Base-by-base conservation (phyloP, 805 yeast genomes). In the Ogataea trehaloabstinens region DNA sequence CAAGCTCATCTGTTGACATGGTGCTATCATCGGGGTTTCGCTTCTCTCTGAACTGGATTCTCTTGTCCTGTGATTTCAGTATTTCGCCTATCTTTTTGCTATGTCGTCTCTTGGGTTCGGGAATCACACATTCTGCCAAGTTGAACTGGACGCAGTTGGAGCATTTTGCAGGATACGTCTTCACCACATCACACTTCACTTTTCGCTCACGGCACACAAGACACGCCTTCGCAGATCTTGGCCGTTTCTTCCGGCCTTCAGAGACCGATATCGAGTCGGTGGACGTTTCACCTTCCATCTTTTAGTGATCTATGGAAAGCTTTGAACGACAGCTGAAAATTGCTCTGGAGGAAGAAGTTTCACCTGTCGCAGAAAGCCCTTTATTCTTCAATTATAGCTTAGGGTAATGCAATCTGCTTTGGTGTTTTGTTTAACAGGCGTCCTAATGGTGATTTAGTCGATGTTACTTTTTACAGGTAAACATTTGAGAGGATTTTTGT, bases 191-290 rank as follows among this genome's bases (percentile, higher is more conserved):
- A 62, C 95, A 85, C 24, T 89, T 73, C n/a, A 85, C 93, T 52
- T 85, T 85, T 24, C 93, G 67, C 6, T 82, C 73, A 38, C 87
- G 79, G 54, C 93, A 85, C n/a, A 84, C 83, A 28, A 76, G 73
- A 55, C 93, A 84, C 2, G 90, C 91, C 33, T 86, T 62, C 6
- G 84, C 66, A 0, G 88, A 84, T 36, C 90, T 64, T 34, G 84
- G 74, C 46, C 80, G 53, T 24, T 42, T 51, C 25, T 22, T 22
- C 11, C 12, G 25, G 11, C 11, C 8, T 22, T 22, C 25, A 22
- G 25, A 22, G 11, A 22, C 8, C 25, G 25, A 22, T 22, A 8
- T 22, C 25, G 12, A 8, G 25, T 12, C 25, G 12, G 12, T 8
- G 12, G 25, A 22, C 8, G 12, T 22, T 22, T 22, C 12, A n/a